Conservation (phyloP, 108 stramenopile species). For the Cyclotella sp. region DNA sequence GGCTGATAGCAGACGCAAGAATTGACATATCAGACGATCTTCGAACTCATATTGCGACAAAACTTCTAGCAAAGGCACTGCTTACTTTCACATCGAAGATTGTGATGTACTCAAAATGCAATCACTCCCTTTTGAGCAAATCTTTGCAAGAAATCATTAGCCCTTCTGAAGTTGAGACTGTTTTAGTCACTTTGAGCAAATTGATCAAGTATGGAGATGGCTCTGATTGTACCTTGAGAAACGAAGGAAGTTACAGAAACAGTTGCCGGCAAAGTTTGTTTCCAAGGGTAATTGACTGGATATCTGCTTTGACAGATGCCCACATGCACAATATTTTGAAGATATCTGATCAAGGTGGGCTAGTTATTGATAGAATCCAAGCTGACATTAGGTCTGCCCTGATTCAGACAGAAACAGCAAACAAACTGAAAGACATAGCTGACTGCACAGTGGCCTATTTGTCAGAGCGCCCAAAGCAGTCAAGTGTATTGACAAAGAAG, state of each 20-base stretch:
- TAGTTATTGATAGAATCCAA: conserved; percentile 42
- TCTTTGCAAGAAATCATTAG: conserved; percentile 38
- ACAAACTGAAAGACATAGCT: conserved; percentile 40
- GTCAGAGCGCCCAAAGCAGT: conserved; percentile 19
- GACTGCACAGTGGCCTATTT: conserved; percentile 26
- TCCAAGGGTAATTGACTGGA: conserved; percentile 47
- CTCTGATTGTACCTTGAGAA: not conserved
- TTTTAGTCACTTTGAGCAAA: conserved; percentile 44
- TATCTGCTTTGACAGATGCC: conserved; percentile 52
- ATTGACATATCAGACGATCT: conserved; percentile 12
- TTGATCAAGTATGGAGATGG: conserved; percentile 40
- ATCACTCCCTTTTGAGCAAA: conserved; percentile 49
- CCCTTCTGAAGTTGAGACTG: conserved; percentile 43
- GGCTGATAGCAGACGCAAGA: not conserved
- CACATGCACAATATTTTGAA: conserved; percentile 44
- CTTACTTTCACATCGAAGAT: conserved; percentile 50
- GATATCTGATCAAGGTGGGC: conserved; percentile 41
- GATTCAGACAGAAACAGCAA: conserved; percentile 45
- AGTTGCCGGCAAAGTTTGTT: conserved; percentile 13
- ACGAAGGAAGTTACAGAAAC: not conserved
- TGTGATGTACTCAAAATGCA: conserved; percentile 54
- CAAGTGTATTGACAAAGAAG: not conserved
- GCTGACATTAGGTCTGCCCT: conserved; percentile 36
- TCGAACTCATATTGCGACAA: conserved; percentile 11
- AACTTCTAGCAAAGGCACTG: conserved; percentile 39